phyloP scores from a whole-genome alignment of 2,329 filamentous ascomycete species.

The Eurotiales sp. region DNA sequence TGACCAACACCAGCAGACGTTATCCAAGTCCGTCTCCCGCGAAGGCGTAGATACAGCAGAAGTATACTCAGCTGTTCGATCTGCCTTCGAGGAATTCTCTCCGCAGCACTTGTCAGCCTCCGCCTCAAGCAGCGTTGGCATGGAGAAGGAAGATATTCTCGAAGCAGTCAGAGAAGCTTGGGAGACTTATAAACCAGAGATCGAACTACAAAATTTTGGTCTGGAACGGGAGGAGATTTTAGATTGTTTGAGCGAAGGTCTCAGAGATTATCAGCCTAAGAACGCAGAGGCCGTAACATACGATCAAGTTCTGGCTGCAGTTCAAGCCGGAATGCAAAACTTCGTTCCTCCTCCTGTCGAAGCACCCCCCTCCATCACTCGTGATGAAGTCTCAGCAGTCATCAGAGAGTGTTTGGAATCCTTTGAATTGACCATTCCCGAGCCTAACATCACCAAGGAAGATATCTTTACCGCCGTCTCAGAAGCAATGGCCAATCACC shows the following conservation, averaged over 20 bases:
- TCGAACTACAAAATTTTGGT: constrained; percentile 84
- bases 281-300: constrained; percentile 62
- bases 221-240: constrained; percentile 88
- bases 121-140: constrained; percentile 39
- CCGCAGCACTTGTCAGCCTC: constrained; percentile 56
- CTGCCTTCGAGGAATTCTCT: constrained; percentile 59
- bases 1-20: constrained; percentile 67
- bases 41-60: constrained; percentile 73
- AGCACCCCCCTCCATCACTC: constrained; percentile 44
- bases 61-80: constrained; percentile 78
- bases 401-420: constrained; percentile 84
- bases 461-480: constrained; percentile 17
- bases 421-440: constrained; percentile 55
- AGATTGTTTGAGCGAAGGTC: constrained; percentile 77
- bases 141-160: constrained; percentile 79
- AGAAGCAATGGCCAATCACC: constrained; percentile 16
- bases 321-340: constrained; percentile 80
- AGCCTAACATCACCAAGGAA: constrained; percentile 17
- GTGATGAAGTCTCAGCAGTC: constrained; percentile 13
- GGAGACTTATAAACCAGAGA: constrained; percentile 91
- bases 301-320: constrained; percentile 79
- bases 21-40: constrained; percentile 59
- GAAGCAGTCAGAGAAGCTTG: constrained; percentile 84
- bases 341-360: constrained; percentile 72
- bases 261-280: constrained; percentile 65